Evolutionary conservation across 257 asterid genomes (phyloP).

Genomic region (Salvia miltiorrhiza): DNA sequence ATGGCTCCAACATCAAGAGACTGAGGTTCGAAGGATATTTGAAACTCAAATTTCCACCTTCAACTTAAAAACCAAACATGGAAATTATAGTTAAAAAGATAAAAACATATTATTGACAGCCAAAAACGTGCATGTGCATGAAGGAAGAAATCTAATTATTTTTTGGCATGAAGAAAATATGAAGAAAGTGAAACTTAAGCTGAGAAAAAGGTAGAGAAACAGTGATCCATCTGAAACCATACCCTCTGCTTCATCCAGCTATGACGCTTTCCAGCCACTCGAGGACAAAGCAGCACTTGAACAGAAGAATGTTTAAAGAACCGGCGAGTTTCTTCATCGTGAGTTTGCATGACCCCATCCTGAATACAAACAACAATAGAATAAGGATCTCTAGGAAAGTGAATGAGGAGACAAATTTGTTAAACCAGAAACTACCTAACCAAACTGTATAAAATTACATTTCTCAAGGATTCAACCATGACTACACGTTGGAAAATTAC

Average conservation of each 20-base stretch:
- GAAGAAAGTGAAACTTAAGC: background rate
- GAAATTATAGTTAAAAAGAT: background rate
- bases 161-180: background rate
- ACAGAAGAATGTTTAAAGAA: conserved; percentile 93
- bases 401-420: conserved; percentile 7
- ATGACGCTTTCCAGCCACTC: conserved; percentile 95
- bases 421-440: background rate
- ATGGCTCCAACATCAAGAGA: conserved; percentile 10
- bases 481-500: too few relatives aligned
- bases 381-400: conserved; percentile 6
- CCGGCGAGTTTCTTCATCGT: conserved; percentile 95
- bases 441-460: background rate
- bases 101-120: background rate
- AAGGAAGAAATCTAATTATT: background rate
- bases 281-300: conserved; percentile 92
- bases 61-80: background rate
- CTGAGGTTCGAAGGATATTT: background rate
- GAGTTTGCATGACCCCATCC: conserved; percentile 99
- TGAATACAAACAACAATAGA: conserved; percentile 22
- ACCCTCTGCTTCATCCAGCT: conserved; percentile 96
- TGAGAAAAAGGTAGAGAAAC: conserved; percentile 1
- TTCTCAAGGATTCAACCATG: background rate
- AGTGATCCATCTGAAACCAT: conserved; percentile 26
- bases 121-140: background rate
- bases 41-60: background rate